Percentiles rank a stretch among this genome's conserved stretches.
phyloP scores from a whole-genome alignment of 257 asterid species.

The Salvia hispanica region DNA sequence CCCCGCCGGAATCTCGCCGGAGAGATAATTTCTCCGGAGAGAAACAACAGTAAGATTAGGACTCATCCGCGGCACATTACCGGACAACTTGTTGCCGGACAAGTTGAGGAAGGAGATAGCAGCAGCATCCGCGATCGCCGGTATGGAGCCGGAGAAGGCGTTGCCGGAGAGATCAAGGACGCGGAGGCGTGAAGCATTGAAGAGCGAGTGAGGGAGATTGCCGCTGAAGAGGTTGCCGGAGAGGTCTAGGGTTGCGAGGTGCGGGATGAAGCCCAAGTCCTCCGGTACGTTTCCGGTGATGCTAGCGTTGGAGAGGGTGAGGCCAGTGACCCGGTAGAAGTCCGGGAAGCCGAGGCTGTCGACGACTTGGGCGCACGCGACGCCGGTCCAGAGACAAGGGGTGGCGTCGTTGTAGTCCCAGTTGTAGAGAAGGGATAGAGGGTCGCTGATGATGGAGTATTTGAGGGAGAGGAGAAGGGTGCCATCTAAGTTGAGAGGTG shows the following conservation, averaged over 20 bases:
- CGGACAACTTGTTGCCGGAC: conserved; percentile 59
- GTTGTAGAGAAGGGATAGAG: conserved; percentile 72
- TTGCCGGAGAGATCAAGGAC: conserved; percentile 55
- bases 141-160: conserved; percentile 52
- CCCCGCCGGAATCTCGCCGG: conserved; percentile 58
- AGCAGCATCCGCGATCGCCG: conserved; percentile 33
- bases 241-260: conserved; percentile 63
- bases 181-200: conserved; percentile 64
- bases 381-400: conserved; percentile 85
- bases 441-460: conserved; percentile 74
- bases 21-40: conserved; percentile 50
- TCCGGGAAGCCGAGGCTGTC: conserved; percentile 35
- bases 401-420: conserved; percentile 77
- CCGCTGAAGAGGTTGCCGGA: conserved; percentile 76
- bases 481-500: conserved; percentile 75
- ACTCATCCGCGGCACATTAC: conserved; percentile 52
- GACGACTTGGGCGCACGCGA: conserved; percentile 51
- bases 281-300: conserved; percentile 64
- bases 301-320: conserved; percentile 59
- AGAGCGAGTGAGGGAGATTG: conserved; percentile 58
- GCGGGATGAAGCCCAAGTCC: conserved; percentile 64
- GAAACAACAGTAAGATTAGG: conserved; percentile 56
- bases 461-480: conserved; percentile 79
- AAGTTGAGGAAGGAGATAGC: conserved; percentile 52
- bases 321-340: conserved; percentile 44